Evolutionary conservation across 192 early-diverging fungal species (phyloP), one percentile per base, ranked within the genome.

Genomic region (Backusella sp.): DNA sequence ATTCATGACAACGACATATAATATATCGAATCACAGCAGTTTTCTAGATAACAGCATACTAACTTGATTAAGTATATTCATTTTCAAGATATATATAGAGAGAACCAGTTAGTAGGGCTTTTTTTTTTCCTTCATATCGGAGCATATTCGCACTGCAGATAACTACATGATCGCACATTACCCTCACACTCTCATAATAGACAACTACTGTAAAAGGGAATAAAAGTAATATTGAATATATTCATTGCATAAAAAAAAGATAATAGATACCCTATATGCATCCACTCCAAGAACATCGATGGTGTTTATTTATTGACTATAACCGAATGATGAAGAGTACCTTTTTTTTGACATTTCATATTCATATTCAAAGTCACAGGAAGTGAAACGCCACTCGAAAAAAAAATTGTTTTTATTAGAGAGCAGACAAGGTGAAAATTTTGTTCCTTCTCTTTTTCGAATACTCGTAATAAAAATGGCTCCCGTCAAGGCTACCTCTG

Each of bases 401-500:
- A 69, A 49, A 71, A 71, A 72, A 72, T 30, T 72, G 42, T 44
- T 72, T 46, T 72, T n/a, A 72, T 39, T 30, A 44, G n/a, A 23
- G 3, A 46, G 2, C 11, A 21, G 70, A 28, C 46, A 28, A 21
- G 70, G 5, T 39, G 28, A 30, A 72, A 21, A 28, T 12, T 44
- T 71, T 62, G 56, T 77, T 77, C 76, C 32, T 72, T 68, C 74
- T 76, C 76, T 77, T 52, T 74, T 66, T 65, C 52, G 37, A 62
- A 44, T n/a, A 30, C 49, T 44, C 70, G 35, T 75, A 39, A 73
- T 42, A 68, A 39, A 34, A 73, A 75, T 77, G 75, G 80, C 80
- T 69, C 76, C 76, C 68, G 49, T 68, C 53, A 81, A 81, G 75
- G 56, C 80, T 74, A 77, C 67, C 76, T 39, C 72, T 26, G 76